Evolutionary conservation across 768 basidiomycete genomes (phyloP), one percentile per base, ranked within the genome.

Genomic region (Boletus speciosus): DNA sequence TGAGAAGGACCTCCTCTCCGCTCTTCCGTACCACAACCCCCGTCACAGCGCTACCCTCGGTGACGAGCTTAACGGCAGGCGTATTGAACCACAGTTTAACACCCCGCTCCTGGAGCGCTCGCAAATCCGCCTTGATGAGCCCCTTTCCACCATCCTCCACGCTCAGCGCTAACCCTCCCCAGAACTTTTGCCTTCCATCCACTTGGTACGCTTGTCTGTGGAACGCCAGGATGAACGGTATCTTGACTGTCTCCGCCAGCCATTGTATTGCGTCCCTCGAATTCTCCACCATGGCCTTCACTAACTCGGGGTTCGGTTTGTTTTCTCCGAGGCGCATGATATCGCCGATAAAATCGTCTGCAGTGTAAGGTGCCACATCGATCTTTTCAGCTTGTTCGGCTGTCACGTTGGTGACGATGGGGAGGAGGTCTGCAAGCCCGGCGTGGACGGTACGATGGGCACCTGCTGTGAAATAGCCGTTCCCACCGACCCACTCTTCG

Each of bases 391-490:
- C 76, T 44, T 76, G 70, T 36, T 76, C 74, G 23, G 75, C 57
- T 1, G 77, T 63, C 39, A 77, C 78, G 55, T 80, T 81, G 46
- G 62, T 68, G 21, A 86, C 78, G 55, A 86, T 66, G 4, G 79
- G 70, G 23, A 85, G 74, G 35, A 87, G 74, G 66, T 86, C 84
- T 4, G 68, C 58, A n/a, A 87, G 73, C 2, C 85, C 86, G 15
- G 55, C 71, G 59, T 88, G 86, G 4, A 79, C 81, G 11, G 81
- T 85, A 49, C 86, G 81, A 61, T 81, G 76, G 7, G 85, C 83
- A 21, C 85, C 85, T 10, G 85, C 84, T 31, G 85, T 86, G 70
- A 87, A 88, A 68, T 81, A 85, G 16, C 84, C 82, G 60, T 89
- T 88, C 16, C 85, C 86, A 5, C 86, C 86, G 4, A 68, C 77